These are phyloP conservation scores for Alternaria sp. DNA, from an alignment of 2,329 filamentous ascomycete genomes.

Conservation along the genomic window DNA sequence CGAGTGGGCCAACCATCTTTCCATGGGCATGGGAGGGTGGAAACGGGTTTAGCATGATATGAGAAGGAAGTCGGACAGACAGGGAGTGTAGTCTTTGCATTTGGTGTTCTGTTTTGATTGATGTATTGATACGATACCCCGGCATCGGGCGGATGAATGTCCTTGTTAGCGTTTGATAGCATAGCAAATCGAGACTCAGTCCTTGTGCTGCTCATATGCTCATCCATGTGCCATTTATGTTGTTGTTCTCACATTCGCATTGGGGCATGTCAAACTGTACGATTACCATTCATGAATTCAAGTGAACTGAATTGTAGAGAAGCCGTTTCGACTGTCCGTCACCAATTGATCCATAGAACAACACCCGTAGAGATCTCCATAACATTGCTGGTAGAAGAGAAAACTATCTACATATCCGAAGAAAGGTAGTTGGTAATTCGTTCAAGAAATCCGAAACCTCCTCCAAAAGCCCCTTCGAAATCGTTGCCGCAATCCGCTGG, in stretches of 20 bases:
- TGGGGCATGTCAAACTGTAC: not conserved
- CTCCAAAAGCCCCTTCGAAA: conserved; percentile 36
- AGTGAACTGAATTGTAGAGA: not conserved
- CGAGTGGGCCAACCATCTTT: not conserved
- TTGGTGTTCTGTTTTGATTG: not conserved
- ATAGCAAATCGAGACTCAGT: not conserved
- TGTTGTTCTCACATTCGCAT: not conserved
- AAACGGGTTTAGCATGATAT: not conserved
- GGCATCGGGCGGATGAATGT: not conserved
- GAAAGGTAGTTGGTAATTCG: conserved; percentile 3
- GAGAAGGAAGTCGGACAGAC: not conserved
- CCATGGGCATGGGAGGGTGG: not conserved
- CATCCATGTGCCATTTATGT: not conserved
- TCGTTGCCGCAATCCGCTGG: conserved; percentile 13
- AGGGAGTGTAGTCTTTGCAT: not conserved
- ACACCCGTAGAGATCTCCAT: not conserved
- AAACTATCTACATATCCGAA: conserved; percentile 26
- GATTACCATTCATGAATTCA: not conserved
- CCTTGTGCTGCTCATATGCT: not conserved
- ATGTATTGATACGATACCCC: conserved; percentile 16
- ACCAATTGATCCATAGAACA: not conserved
- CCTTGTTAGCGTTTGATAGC: not conserved
- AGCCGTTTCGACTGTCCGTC: not conserved
- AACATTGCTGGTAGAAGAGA: conserved; percentile 9
- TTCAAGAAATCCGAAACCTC: conserved; percentile 27